phyloP scores from a whole-genome alignment of 495 filamentous ascomycete species.

The Lophiotrema nucula region DNA sequence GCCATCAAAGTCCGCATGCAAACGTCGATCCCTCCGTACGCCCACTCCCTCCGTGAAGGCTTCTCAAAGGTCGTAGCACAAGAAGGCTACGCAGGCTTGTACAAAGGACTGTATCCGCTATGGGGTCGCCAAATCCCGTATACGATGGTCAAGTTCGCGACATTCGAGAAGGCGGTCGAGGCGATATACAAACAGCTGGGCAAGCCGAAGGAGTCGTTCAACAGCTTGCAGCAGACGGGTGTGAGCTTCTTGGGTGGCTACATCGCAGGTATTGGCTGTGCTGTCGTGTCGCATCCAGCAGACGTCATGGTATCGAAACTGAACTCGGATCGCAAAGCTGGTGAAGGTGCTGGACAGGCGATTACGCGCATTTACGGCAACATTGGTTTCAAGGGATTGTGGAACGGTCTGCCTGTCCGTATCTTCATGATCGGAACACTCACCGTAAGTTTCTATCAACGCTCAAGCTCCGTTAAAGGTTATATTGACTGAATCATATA shows the following conservation, averaged over 20 bases:
- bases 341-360: constrained; percentile 61
- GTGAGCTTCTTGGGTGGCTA: constrained; percentile 70
- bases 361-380: constrained; percentile 68
- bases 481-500: constrained; percentile 44
- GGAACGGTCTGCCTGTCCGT: constrained; percentile 66
- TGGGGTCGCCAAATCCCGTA: constrained; percentile 74
- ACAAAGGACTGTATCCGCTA: constrained; percentile 67
- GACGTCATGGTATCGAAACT: constrained; percentile 75
- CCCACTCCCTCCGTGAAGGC: constrained; percentile 59
- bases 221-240: constrained; percentile 63
- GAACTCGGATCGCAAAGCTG: constrained; percentile 64
- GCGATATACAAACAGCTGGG: constrained; percentile 62
- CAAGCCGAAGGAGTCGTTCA: constrained; percentile 64
- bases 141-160: constrained; percentile 76
- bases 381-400: constrained; percentile 67
- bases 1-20: constrained; percentile 75
- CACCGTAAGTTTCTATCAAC: constrained; percentile 13
- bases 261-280: constrained; percentile 69
- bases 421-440: constrained; percentile 63
- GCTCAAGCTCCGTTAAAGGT: constrained; percentile 24
- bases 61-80: constrained; percentile 59
- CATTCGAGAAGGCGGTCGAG: constrained; percentile 67
- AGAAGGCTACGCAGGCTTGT: constrained; percentile 61
- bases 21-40: constrained; percentile 66
- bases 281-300: constrained; percentile 45